phyloP scores from a whole-genome alignment of 176 grass and related monocot genomes.

The Oryza longistaminata region DNA sequence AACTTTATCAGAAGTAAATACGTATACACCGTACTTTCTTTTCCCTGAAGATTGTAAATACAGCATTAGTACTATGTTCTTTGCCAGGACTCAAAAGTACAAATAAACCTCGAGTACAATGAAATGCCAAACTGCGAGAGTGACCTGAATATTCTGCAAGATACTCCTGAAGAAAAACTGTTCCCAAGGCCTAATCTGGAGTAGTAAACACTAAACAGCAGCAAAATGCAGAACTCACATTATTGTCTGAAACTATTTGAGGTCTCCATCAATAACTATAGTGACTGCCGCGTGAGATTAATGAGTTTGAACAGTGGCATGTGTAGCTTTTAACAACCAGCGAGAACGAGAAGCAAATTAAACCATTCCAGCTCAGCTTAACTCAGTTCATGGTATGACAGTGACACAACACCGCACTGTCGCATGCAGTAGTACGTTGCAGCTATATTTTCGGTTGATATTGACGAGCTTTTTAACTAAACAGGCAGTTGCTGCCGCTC shows the following conservation, averaged over 20 bases:
- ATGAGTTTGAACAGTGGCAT: background rate
- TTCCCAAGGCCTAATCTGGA: background rate
- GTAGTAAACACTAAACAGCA: background rate
- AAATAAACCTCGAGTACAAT: background rate
- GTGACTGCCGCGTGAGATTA: background rate
- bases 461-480: background rate
- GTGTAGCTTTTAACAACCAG: background rate
- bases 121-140: background rate
- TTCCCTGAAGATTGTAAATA: background rate
- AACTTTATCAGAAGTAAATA: background rate
- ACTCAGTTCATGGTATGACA: background rate
- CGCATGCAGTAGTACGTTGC: background rate
- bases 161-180: background rate
- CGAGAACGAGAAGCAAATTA: background rate
- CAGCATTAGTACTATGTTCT: background rate
- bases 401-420: conserved; percentile 10
- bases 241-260: background rate
- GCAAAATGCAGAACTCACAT: background rate
- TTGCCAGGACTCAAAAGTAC: background rate
- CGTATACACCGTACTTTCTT: background rate
- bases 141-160: background rate
- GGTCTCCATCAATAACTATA: background rate
- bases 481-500: background rate
- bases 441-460: conserved; percentile 28
- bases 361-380: conserved; percentile 7